phyloP scores from a whole-genome alignment of 1,284 basidiomycete species.

The Bjerkandera adusta region DNA sequence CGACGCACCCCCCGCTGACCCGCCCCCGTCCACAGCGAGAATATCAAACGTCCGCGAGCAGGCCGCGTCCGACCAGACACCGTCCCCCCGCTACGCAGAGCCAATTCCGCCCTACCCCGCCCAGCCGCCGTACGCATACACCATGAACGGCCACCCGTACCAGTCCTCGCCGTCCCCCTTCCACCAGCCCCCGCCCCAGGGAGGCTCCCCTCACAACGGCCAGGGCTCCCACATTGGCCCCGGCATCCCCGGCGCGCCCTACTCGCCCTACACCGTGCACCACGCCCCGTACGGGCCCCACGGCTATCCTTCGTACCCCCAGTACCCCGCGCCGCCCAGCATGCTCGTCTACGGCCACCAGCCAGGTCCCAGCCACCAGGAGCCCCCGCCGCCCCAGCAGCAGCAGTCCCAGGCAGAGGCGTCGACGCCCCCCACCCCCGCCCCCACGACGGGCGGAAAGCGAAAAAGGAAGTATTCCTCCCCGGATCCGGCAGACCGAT shows the following conservation, averaged over 20 bases:
- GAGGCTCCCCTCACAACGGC: constrained; percentile 39
- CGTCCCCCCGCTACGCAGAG: constrained; percentile 25
- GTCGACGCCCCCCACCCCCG: constrained; percentile 21
- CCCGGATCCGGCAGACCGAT: too few species aligned
- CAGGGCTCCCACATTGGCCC: constrained; percentile 35
- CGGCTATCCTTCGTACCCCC: constrained; percentile 52
- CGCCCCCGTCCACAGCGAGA: constrained; percentile 31
- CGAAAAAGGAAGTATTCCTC: constrained; percentile 66
- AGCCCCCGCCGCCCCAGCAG: too few species aligned
- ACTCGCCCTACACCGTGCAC: constrained; percentile 60
- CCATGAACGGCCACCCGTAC: constrained; percentile 45
- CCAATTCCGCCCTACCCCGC: constrained; percentile 38
- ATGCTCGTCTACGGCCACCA: constrained; percentile 61
- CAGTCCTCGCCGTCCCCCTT: constrained; percentile 53
- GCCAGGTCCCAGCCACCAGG: constrained; percentile 34
- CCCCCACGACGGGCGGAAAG: constrained; percentile 45
- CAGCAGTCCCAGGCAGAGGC: constrained; percentile 20
- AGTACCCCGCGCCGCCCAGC: constrained; percentile 49
- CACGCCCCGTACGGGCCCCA: constrained; percentile 45
- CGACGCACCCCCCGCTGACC: constrained; percentile 5
- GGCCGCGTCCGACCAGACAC: constrained; percentile 18
- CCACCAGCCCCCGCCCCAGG: constrained; percentile 43
- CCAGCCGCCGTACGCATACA: constrained; percentile 44
- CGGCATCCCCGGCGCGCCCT: constrained; percentile 40
- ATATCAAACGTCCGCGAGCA: constrained; percentile 38